A percentile compares a stretch with the other conserved stretches of the same genome.
These are phyloP conservation scores for Boletus rubropictus DNA, from an alignment of 768 basidiomycete genomes.

Conservation along the genomic window DNA sequence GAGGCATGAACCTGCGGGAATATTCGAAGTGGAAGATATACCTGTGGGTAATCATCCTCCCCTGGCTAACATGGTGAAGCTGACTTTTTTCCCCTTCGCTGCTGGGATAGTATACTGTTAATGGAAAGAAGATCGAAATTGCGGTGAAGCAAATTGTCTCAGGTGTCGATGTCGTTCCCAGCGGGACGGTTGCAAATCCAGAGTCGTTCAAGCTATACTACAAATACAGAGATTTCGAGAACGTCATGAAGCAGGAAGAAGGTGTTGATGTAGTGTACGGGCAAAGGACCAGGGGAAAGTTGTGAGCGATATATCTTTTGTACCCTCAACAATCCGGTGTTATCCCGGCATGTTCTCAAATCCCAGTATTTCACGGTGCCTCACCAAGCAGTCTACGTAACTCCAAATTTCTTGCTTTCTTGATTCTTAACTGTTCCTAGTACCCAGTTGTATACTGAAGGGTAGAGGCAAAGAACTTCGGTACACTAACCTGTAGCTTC, in stretches of 20 bases:
- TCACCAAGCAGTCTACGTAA: constrained; percentile 14
- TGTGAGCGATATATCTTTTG: constrained; percentile 6
- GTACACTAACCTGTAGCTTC: constrained; percentile 7
- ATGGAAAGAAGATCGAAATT: constrained; percentile 76
- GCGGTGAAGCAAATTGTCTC: constrained; percentile 75
- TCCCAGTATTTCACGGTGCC: background rate
- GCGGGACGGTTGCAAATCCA: constrained; percentile 72
- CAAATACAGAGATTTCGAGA: constrained; percentile 51
- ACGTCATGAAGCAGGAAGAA: constrained; percentile 16
- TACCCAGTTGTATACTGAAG: background rate
- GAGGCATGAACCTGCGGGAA: constrained; percentile 68
- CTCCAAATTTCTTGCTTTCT: constrained; percentile 5
- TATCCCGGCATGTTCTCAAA: too few relatives aligned
- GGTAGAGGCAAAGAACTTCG: background rate
- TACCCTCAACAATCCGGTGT: background rate
- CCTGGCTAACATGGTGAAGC: background rate
- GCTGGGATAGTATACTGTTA: constrained; percentile 57
- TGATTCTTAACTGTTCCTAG: constrained; percentile 7
- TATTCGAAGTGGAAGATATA: constrained; percentile 60
- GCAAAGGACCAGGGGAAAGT: constrained; percentile 3
- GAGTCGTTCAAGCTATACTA: constrained; percentile 61
- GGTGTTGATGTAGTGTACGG: background rate
- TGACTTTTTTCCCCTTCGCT: background rate
- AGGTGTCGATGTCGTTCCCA: constrained; percentile 57
- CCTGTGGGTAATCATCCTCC: constrained; percentile 45